Evolutionary conservation across 1,139 yeast species (phyloP).

Genomic region (Yamadazyma sp.): DNA sequence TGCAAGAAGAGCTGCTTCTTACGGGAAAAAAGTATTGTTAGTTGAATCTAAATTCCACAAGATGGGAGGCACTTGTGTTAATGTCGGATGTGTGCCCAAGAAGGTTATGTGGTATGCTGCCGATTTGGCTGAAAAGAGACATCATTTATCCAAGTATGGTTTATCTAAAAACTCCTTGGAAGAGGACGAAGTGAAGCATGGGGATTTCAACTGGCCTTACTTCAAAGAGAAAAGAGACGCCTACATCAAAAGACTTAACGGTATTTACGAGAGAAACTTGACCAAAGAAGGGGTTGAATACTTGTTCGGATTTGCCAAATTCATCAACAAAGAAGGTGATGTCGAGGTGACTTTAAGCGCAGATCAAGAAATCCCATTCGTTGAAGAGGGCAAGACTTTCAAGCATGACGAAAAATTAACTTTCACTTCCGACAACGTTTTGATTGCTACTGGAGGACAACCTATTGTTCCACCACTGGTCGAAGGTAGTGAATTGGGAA

Average conservation of each 20-base stretch:
- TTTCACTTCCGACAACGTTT: slow-evolving; percentile 77
- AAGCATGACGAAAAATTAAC: slow-evolving; percentile 53
- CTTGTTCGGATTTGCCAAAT: slow-evolving; percentile 85
- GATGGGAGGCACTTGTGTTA: slow-evolving; percentile 98
- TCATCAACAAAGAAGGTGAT: slow-evolving; percentile 60
- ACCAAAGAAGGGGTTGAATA: slow-evolving; percentile 86
- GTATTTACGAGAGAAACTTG: slow-evolving; percentile 87
- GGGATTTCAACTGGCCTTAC: slow-evolving; percentile 73
- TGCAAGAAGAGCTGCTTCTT: slow-evolving; percentile 92
- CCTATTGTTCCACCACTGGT: slow-evolving; percentile 70
- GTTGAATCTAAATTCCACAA: slow-evolving; percentile 67
- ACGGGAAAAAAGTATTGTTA: slow-evolving; percentile 85
- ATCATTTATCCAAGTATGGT: slow-evolving; percentile 80
- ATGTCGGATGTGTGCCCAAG: slow-evolving; percentile 98
- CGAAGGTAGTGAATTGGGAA: slow-evolving; percentile 82
- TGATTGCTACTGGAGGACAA: slow-evolving; percentile 93
- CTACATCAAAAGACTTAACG: slow-evolving; percentile 80
- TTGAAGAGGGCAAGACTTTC: slow-evolving; percentile 27
- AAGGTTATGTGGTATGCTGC: slow-evolving; percentile 98
- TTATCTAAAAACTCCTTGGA: slow-evolving; percentile 47
- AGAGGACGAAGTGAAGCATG: slow-evolving; percentile 49
- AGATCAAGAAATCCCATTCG: slow-evolving; percentile 41
- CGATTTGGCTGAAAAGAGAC: slow-evolving; percentile 74
- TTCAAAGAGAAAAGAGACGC: slow-evolving; percentile 91
- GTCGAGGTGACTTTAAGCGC: slow-evolving; percentile 67